Percentiles rank a stretch among this genome's conserved stretches.
Conservation (phyloP, 2,329 filamentous ascomycete species). For the Penicillium digitatum region DNA sequence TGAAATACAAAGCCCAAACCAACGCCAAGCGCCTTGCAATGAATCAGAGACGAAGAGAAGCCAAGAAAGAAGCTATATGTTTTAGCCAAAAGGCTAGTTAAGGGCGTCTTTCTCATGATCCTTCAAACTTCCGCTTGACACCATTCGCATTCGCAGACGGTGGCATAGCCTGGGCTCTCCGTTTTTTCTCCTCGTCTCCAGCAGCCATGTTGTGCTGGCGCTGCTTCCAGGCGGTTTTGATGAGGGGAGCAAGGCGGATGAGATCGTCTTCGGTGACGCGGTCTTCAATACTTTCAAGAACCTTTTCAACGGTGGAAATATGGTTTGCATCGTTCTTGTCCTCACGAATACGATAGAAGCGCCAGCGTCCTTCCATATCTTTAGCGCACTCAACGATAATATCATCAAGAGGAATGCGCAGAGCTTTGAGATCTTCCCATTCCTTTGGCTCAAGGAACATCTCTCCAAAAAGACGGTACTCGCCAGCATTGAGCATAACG, state of each 20-base stretch:
- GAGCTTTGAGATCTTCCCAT: conserved; percentile 75
- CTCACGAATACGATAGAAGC: conserved; percentile 83
- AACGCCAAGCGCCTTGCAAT: conserved; percentile 11
- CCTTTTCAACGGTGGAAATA: conserved; percentile 74
- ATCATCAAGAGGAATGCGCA: conserved; percentile 74
- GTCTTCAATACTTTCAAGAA: conserved; percentile 84
- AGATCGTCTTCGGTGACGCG: conserved; percentile 80
- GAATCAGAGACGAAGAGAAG: background rate
- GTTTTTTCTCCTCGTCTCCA: conserved; percentile 27
- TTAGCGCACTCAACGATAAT: conserved; percentile 86
- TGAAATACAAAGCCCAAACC: conserved; percentile 4
- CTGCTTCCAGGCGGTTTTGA: conserved; percentile 77
- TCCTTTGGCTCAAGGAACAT: conserved; percentile 70
- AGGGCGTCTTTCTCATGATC: conserved; percentile 23
- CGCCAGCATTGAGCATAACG: conserved; percentile 61
- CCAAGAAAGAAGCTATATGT: conserved; percentile 4
- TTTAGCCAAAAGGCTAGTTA: background rate
- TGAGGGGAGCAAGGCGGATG: conserved; percentile 62
- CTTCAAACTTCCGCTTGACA: conserved; percentile 43
- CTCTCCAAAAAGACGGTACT: conserved; percentile 63
- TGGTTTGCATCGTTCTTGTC: conserved; percentile 93
- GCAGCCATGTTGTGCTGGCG: conserved; percentile 43
- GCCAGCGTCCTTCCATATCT: conserved; percentile 72
- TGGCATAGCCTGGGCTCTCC: conserved; percentile 23
- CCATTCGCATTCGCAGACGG: conserved; percentile 31